Conservation (phyloP, 257 asterid genomes). For the Scutellaria barbata region DNA sequence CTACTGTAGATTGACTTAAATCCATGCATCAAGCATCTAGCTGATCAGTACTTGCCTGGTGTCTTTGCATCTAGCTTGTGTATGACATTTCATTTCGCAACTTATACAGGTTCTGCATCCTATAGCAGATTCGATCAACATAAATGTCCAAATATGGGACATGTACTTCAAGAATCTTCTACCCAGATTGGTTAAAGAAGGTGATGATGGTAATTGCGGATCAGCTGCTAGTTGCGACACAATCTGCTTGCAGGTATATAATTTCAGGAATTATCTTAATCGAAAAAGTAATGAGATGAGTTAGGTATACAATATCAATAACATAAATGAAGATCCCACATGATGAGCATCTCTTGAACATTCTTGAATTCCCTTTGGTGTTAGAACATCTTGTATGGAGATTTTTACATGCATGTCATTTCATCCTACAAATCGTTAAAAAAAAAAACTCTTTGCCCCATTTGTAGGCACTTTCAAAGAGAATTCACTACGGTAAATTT, state of each 20-base stretch:
- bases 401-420: not conserved
- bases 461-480: constrained; percentile 77
- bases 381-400: not conserved
- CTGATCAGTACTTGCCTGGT: not conserved
- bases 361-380: not conserved
- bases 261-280: not conserved
- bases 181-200: constrained; percentile 76
- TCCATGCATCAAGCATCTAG: not conserved
- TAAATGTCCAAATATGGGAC: constrained; percentile 75
- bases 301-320: not conserved
- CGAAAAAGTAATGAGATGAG: constrained; percentile 1
- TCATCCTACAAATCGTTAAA: not conserved
- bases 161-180: constrained; percentile 83
- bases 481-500: constrained; percentile 95
- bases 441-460: not conserved
- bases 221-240: constrained; percentile 86
- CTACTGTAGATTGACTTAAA: not conserved
- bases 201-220: constrained; percentile 89
- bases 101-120: constrained; percentile 77
- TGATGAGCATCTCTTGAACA: not conserved
- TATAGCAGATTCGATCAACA: constrained; percentile 73
- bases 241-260: constrained; percentile 85
- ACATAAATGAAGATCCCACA: not conserved
- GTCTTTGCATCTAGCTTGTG: constrained; percentile 1
- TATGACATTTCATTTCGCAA: not conserved